A percentile compares a stretch with the other conserved stretches of the same genome.
phyloP scores from a whole-genome alignment of 176 grass and related monocot species.

The Aechmea fasciata region DNA sequence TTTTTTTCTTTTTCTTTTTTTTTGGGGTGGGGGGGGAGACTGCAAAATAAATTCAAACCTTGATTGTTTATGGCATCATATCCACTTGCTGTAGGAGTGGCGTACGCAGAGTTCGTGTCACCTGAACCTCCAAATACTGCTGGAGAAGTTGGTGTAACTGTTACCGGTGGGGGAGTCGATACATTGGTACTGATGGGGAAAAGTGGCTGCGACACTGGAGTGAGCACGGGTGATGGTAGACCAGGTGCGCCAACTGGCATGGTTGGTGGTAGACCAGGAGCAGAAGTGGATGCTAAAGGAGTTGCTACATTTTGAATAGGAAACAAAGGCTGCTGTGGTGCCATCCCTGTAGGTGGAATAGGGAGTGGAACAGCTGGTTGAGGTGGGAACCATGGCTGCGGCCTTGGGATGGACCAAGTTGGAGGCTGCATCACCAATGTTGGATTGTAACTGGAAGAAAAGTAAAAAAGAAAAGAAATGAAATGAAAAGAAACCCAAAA shows the following conservation, averaged over 20 bases:
- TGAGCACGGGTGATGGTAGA: conserved; percentile 41
- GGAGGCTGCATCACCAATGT: conserved; percentile 49
- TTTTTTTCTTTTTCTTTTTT: too few species aligned
- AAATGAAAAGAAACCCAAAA: not conserved
- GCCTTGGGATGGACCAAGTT: conserved; percentile 38
- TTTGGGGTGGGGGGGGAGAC: too few species aligned
- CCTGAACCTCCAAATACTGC: conserved; percentile 4
- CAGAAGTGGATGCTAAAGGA: conserved; percentile 47
- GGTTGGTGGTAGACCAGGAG: conserved; percentile 48
- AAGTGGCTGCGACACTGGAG: conserved; percentile 65
- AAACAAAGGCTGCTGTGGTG: conserved; percentile 67
- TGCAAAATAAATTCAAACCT: conserved; percentile 33
- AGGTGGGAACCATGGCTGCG: conserved; percentile 65
- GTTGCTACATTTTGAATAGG: conserved; percentile 76
- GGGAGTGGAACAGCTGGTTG: conserved; percentile 40
- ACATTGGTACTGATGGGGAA: conserved; percentile 79
- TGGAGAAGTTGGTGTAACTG: conserved; percentile 48
- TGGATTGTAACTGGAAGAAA: conserved; percentile 65
- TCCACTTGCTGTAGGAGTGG: conserved; percentile 32
- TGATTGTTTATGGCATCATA: conserved; percentile 35
- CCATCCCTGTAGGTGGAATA: conserved; percentile 27
- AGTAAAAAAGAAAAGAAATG: conserved; percentile 10
- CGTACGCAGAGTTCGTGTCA: conserved; percentile 16
- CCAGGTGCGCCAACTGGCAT: conserved; percentile 44
- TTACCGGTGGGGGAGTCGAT: conserved; percentile 35